Base-by-base conservation (phyloP, 73 alveolate species). In the Halteria grandinella region DNA sequence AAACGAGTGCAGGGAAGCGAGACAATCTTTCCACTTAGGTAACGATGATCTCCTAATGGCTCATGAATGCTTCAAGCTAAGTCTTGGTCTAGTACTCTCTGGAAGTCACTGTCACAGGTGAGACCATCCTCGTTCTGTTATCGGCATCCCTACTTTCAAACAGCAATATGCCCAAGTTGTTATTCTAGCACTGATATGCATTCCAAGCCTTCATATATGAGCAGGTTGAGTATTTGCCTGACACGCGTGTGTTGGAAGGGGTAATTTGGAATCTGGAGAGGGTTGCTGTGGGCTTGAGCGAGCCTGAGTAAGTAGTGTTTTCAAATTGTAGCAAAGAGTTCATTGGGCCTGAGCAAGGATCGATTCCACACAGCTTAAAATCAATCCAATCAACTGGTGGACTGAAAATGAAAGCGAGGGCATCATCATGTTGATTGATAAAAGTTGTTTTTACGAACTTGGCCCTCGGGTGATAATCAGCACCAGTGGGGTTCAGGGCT, bases 301-400 rank as follows among this genome's bases (percentile, higher is more conserved):
- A 5, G 8, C 77, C 77, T 60, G 77, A 7, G 12, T 37, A 60
- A 8, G 36, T 15, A 40, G 77, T 39, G 2, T 14, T 14, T 12
- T 37, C 77, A 37, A 60, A 60, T 34, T 60, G 10, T 8, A 60
- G 7, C 4, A 60, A 14, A 40, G 58, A 40, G 24, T 60, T 60
- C 20, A n/a, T 27, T 0, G 90, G 90, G 12, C 64, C 90, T 37
- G 90, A 53, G 73, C 90, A 80, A 18, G 85, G 85, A 39, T 27
- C 66, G 20, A 51, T 44, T 28, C 85, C 90, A 41, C 90, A 80
- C 25, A 69, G 74, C 18, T 37, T 55, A 5, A 69, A 15, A 39
- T 36, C 54, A 20, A 79, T 79, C 90, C 90, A 80, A 10, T 28
- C 40, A 25, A 3, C 36, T 1, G 71, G 71, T 27, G 90, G 80